Conservation (phyloP, 805 yeast species). For the Suhomyces tanzawaensis region DNA sequence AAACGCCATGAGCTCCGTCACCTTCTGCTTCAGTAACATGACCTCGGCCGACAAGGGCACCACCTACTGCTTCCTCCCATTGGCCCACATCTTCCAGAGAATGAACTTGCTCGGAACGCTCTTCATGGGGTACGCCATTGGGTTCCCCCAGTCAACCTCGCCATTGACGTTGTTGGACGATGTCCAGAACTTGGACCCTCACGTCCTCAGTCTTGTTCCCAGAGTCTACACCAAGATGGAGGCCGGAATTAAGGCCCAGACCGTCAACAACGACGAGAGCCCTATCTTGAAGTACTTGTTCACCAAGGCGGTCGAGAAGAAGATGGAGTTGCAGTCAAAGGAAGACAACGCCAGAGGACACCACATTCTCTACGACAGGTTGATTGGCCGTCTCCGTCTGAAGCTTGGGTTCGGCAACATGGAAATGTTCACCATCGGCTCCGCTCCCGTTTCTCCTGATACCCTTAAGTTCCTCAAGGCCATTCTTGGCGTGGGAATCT, state of each 20-base stretch:
- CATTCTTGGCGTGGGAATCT: conserved; percentile 54
- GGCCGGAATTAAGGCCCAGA: conserved; percentile 51
- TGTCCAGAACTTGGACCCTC: conserved; percentile 26
- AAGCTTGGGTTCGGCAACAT: conserved; percentile 37
- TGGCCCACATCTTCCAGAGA: conserved; percentile 25
- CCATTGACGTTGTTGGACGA: conserved; percentile 31
- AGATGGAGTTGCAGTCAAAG: conserved; percentile 19
- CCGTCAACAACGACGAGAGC: conserved; percentile 31
- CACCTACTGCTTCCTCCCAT: conserved; percentile 22
- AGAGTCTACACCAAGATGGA: conserved; percentile 39
- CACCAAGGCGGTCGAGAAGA: conserved; percentile 27
- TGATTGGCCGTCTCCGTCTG: conserved; percentile 27
- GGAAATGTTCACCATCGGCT: conserved; percentile 39
- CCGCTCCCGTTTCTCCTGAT: conserved; percentile 68
- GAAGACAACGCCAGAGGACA: conserved; percentile 23
- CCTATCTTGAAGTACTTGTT: conserved; percentile 30
- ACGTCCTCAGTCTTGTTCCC: conserved; percentile 30
- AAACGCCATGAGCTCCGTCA: conserved; percentile 18
- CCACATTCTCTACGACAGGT: conserved; percentile 30
- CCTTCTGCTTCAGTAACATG: conserved; percentile 9
- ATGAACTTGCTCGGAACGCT: conserved; percentile 13
- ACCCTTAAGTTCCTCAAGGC: conserved; percentile 62
- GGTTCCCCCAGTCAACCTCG: conserved; percentile 30
- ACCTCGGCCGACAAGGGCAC: conserved; percentile 1
- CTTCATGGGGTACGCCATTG: conserved; percentile 19